These are phyloP conservation scores for Sphagnum magellanicum DNA, from an alignment of 228 moss, liverwort and hornwort species.

Conservation along the genomic window DNA sequence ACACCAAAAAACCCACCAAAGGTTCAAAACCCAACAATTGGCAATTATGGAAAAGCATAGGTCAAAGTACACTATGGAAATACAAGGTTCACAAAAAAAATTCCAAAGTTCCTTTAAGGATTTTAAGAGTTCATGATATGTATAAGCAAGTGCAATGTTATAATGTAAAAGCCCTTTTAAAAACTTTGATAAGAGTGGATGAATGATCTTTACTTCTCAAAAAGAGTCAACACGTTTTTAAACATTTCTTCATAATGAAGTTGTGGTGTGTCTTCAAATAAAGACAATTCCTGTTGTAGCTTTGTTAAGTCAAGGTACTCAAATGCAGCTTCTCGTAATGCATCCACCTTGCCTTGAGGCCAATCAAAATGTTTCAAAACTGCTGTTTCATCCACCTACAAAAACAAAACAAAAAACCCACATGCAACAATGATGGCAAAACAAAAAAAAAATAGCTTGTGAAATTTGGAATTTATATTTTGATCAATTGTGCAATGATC, in stretches of 20 bases:
- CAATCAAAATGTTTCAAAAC: slow-evolving; percentile 58
- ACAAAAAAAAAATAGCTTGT: not conserved
- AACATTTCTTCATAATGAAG: slow-evolving; percentile 30
- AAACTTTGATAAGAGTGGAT: not conserved
- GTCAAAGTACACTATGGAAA: too few relatives aligned
- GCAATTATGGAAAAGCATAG: too few relatives aligned
- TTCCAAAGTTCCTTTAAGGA: not conserved
- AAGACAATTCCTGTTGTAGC: slow-evolving; percentile 21
- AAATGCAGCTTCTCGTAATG: slow-evolving; percentile 42
- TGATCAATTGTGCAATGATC: not conserved
- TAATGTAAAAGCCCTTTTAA: not conserved
- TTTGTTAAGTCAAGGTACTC: slow-evolving; percentile 48
- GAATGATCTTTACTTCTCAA: slow-evolving; percentile 25
- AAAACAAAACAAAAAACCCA: not conserved
- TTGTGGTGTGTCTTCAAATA: slow-evolving; percentile 27
- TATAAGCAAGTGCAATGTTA: not conserved
- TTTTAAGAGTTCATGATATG: too few relatives aligned
- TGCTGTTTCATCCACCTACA: slow-evolving; percentile 44
- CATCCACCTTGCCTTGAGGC: slow-evolving; percentile 51
- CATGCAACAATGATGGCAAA: not conserved
- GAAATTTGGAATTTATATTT: too few relatives aligned
- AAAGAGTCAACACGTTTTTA: slow-evolving; percentile 39
- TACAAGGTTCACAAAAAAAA: not conserved
- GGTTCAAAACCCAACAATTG: not conserved
- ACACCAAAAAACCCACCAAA: not conserved